Evolutionary conservation across 2,329 filamentous ascomycete genomes (phyloP).

Genomic region (Ascochyta lentis): DNA sequence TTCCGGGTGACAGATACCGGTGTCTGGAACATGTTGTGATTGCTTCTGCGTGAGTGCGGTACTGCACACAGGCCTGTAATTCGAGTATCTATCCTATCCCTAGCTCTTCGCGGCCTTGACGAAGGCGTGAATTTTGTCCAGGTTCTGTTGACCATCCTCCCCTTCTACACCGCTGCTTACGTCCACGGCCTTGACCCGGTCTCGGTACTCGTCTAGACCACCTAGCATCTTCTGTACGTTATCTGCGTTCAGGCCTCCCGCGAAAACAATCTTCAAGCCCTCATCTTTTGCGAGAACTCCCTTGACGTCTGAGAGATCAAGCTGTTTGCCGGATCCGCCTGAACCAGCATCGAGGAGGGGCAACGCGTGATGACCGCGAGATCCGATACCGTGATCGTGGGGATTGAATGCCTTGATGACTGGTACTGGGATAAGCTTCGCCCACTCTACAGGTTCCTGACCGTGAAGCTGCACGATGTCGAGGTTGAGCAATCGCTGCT

Average conservation of each 20-base stretch:
- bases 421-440: constrained; percentile 84
- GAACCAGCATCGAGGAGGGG: constrained; percentile 86
- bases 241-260: constrained; percentile 80
- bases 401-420: constrained; percentile 88
- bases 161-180: constrained; percentile 90
- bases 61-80: background rate
- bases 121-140: constrained; percentile 82
- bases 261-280: constrained; percentile 78
- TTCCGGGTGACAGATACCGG: background rate
- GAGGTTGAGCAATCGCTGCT: constrained; percentile 76
- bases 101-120: constrained; percentile 69
- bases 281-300: constrained; percentile 69
- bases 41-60: background rate
- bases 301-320: constrained; percentile 76
- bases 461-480: constrained; percentile 95
- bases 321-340: constrained; percentile 78
- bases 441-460: constrained; percentile 91
- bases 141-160: constrained; percentile 74
- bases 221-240: constrained; percentile 75
- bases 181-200: constrained; percentile 81
- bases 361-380: constrained; percentile 80
- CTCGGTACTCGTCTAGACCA: constrained; percentile 65
- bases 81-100: constrained; percentile 9
- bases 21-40: background rate
- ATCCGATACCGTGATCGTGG: constrained; percentile 71